Evolutionary conservation across 1,284 basidiomycete species (phyloP).

Genomic region (Malassezia sp.): DNA sequence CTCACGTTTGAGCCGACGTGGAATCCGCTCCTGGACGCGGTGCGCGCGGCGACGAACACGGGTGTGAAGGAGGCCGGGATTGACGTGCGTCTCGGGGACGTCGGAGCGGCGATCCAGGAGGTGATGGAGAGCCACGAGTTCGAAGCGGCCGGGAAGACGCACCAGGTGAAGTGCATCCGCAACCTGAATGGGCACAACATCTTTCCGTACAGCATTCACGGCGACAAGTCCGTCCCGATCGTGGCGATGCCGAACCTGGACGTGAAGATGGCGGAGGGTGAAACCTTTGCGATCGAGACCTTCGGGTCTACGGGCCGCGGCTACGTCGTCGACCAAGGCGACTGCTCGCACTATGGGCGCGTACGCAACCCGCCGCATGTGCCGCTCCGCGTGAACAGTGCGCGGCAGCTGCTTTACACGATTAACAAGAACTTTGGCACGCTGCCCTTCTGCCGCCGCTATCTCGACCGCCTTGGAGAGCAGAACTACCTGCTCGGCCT

Average conservation of each 20-base stretch:
- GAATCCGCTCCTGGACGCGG: constrained; percentile 76
- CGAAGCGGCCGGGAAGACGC: constrained; percentile 69
- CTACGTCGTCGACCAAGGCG: constrained; percentile 73
- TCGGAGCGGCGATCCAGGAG: constrained; percentile 86
- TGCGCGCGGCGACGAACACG: constrained; percentile 83
- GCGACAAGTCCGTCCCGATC: constrained; percentile 71
- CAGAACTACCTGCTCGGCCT: constrained; percentile 80
- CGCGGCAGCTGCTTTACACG: constrained; percentile 71
- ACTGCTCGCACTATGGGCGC: constrained; percentile 74
- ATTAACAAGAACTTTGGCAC: constrained; percentile 93
- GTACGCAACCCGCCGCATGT: constrained; percentile 55
- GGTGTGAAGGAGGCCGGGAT: constrained; percentile 72
- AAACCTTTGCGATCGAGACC: constrained; percentile 98
- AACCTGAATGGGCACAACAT: constrained; percentile 46
- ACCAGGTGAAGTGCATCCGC: constrained; percentile 52
- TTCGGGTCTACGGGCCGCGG: constrained; percentile 96
- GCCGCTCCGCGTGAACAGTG: constrained; percentile 61
- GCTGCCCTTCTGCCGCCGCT: constrained; percentile 86
- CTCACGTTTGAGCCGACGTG: constrained; percentile 79
- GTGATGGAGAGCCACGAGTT: constrained; percentile 99
- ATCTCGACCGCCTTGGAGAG: constrained; percentile 73
- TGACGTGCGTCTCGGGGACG: constrained; percentile 82
- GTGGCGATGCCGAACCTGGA: constrained; percentile 66
- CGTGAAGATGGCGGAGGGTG: constrained; percentile 97
- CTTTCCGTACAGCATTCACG: constrained; percentile 41